phyloP scores from a whole-genome alignment of 768 basidiomycete species.

The Termitomyces sp. region DNA sequence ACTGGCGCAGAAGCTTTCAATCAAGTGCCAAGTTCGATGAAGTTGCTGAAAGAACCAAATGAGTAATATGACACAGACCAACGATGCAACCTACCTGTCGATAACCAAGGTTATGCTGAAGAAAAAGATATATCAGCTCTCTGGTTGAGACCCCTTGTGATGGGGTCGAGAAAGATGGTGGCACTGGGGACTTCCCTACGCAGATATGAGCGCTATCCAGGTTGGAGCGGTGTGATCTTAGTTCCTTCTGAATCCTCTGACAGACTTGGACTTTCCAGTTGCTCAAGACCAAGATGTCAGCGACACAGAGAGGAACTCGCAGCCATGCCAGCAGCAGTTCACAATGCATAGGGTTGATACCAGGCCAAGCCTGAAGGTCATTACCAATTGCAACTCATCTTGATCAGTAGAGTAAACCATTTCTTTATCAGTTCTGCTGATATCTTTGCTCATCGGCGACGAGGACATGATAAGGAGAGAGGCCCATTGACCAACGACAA shows the following conservation, averaged over 20 bases:
- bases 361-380: slow-evolving; percentile 25
- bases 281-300: slow-evolving; percentile 20
- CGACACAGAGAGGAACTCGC: slow-evolving; percentile 73
- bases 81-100: slow-evolving; percentile 54
- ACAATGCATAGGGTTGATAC: slow-evolving; percentile 24
- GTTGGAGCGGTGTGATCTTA: slow-evolving; percentile 99
- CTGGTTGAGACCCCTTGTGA: slow-evolving; percentile 29
- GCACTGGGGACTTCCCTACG: slow-evolving; percentile 94
- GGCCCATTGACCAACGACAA: no score
- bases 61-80: slow-evolving; percentile 3
- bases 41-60: slow-evolving; percentile 53
- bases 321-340: slow-evolving; percentile 64
- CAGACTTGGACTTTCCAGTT: slow-evolving; percentile 17
- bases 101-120: slow-evolving; percentile 72
- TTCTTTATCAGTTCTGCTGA: slow-evolving; percentile 21
- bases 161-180: slow-evolving; percentile 34
- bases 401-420: slow-evolving; percentile 27
- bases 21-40: slow-evolving; percentile 78
- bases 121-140: slow-evolving; percentile 51
- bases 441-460: slow-evolving; percentile 21
- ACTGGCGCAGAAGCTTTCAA: slow-evolving; percentile 86
- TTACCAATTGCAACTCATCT: slow-evolving; percentile 48
- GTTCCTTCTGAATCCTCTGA: slow-evolving; percentile 48
- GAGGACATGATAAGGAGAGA: slow-evolving; percentile 19
- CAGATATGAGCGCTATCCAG: slow-evolving; percentile 97